These are phyloP conservation scores for Shiraia bambusicola DNA, from an alignment of 2,329 filamentous ascomycete genomes.

Conservation along the genomic window DNA sequence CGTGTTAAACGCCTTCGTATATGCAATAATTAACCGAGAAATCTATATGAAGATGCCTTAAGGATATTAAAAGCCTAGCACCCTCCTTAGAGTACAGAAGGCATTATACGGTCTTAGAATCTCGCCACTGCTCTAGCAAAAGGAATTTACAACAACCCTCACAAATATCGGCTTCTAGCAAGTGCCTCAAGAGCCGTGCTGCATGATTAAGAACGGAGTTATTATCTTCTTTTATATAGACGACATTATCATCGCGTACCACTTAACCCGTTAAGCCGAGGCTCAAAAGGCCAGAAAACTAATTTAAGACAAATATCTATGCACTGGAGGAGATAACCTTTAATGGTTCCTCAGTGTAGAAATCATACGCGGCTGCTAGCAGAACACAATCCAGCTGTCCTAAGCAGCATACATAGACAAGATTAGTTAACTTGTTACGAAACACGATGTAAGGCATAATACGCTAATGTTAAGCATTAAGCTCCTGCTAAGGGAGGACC, in stretches of 20 bases:
- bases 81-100: constrained; percentile 1
- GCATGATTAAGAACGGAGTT: constrained; percentile 7
- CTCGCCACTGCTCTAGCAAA: too few relatives aligned
- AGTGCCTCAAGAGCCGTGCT: constrained; percentile 8
- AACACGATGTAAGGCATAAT: too few relatives aligned
- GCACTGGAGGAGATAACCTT: constrained; percentile 3
- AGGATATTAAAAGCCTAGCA: background rate
- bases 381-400: background rate
- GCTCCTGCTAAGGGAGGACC: too few relatives aligned
- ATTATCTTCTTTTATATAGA: background rate
- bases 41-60: too few relatives aligned
- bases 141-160: too few relatives aligned
- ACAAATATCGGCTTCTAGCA: background rate
- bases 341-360: constrained; percentile 11
- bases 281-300: background rate
- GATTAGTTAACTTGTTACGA: background rate
- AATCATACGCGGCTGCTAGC: background rate
- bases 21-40: too few relatives aligned
- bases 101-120: too few relatives aligned
- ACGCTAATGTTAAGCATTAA: too few relatives aligned
- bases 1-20: too few relatives aligned
- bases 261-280: background rate
- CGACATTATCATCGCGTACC: constrained; percentile 8
- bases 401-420: background rate
- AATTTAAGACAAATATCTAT: constrained; percentile 3